phyloP scores from a whole-genome alignment of 1,139 yeast species.

The Taphrina confusa region DNA sequence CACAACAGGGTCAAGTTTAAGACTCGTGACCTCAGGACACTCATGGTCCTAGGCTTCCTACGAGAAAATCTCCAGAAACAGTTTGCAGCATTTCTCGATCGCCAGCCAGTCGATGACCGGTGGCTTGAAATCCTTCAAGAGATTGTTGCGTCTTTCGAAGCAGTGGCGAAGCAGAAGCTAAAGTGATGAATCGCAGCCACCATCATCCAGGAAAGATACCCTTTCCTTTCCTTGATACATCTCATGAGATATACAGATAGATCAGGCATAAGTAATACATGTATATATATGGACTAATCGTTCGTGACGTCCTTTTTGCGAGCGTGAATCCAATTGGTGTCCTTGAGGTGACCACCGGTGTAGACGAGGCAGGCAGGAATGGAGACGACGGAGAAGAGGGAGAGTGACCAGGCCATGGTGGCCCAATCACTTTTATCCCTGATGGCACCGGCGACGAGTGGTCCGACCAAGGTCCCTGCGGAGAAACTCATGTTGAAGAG shows the following conservation, averaged over 20 bases:
- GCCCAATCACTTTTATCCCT: conserved; percentile 18
- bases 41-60: conserved; percentile 18
- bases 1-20: conserved; percentile 11
- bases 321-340: conserved; percentile 3
- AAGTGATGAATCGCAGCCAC: too few species aligned
- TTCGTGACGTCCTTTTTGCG: not conserved
- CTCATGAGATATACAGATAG: too few species aligned
- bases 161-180: conserved; percentile 20
- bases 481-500: conserved; percentile 47
- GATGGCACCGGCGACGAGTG: conserved; percentile 44
- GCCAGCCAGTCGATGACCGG: not conserved
- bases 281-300: too few species aligned
- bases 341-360: conserved; percentile 2
- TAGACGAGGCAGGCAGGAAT: not conserved
- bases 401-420: conserved; percentile 23
- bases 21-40: conserved; percentile 22
- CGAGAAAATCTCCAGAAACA: conserved; percentile 15
- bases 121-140: conserved; percentile 21
- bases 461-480: conserved; percentile 47
- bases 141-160: conserved; percentile 20
- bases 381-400: conserved; percentile 9
- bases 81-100: conserved; percentile 25
- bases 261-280: not conserved
- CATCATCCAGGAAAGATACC: too few species aligned
- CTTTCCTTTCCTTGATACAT: too few species aligned